A percentile compares a stretch with the other conserved stretches of the same genome.
These are phyloP conservation scores for Taphrina deformans DNA, from an alignment of 1,139 yeast genomes.

Conservation along the genomic window DNA sequence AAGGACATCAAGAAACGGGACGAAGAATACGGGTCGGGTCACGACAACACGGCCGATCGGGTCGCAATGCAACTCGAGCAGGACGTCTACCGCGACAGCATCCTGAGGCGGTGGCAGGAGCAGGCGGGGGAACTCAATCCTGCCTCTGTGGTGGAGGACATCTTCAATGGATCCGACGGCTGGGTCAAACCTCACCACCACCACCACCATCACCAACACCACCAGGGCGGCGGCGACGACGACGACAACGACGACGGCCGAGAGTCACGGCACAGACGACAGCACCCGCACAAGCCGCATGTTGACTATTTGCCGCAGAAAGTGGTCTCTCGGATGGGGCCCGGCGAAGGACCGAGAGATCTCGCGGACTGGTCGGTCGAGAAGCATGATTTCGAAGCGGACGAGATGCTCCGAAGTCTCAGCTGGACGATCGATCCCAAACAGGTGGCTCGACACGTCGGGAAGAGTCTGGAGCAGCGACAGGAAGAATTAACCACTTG, in stretches of 20 bases:
- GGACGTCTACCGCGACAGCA: conserved; percentile 58
- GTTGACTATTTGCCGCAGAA: not conserved
- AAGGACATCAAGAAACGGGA: conserved; percentile 31
- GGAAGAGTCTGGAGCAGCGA: not conserved
- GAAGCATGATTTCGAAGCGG: conserved; percentile 20
- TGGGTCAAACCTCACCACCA: conserved; percentile 50
- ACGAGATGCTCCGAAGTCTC: conserved; percentile 28
- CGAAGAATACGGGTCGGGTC: conserved; percentile 5
- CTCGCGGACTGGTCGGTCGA: not conserved
- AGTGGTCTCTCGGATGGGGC: not conserved
- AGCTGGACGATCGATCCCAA: conserved; percentile 9
- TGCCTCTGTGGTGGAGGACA: conserved; percentile 69
- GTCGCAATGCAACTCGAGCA: conserved; percentile 28
- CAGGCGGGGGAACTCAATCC: conserved; percentile 75
- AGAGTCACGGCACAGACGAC: not conserved
- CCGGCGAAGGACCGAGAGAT: not conserved
- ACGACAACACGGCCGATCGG: conserved; percentile 14
- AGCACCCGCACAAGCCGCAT: not conserved
- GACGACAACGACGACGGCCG: not conserved
- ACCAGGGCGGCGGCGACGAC: too few species aligned
- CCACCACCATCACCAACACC: not conserved
- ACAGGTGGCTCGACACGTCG: conserved; percentile 5
- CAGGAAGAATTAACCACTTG: not conserved
- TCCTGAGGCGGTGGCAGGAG: conserved; percentile 76
- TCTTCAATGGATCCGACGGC: conserved; percentile 72